Evolutionary conservation across 2,329 filamentous ascomycete genomes (phyloP), one percentile per base, ranked within the genome.

Genomic region (Cryphonectria nitschkei): DNA sequence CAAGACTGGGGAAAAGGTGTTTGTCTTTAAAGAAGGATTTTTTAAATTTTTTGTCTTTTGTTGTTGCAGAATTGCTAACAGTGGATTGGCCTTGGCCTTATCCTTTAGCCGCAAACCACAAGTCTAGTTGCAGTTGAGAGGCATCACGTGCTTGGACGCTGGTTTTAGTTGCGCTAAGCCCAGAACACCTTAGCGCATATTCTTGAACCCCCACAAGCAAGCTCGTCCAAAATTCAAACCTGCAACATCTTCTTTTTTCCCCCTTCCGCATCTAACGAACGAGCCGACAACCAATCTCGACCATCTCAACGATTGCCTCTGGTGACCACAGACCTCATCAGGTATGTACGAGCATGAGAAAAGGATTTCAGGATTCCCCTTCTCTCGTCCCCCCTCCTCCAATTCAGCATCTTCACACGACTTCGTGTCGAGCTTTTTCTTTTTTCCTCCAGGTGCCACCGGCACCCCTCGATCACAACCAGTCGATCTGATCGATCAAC

Each of bases 301-400:
- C 67, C 54, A 64, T 56, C 58, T 66, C 67, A 67, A 72, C 65
- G 70, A 73, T 73, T 73, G 72, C 72, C 60, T 63, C 72, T 73
- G 72, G 72, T 73, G 72, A 73, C 62, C 67, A 63, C 58, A 61
- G 60, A 72, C 62, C 67, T 73, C 72, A 73, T 73, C 72, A 73
- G 72, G 72, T 73, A 73, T 63, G 72, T 73, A 29, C 63, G 62
- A 56, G 58, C n/a, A 56, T 13, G 29, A 32, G 8, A 11, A 29
- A 19, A 3, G 19, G 26, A 67, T 9, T 2, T 6, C 32, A 9
- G n/a, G 13, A 29, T 46, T 29, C 13, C 7, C 22, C n/a, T 7
- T 19, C 8, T 22, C 22, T 11, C 46, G n/a, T 50, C 22, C 22
- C 22, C 29, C 4, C 26, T 1, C n/a, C 16, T 39, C 32, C 52